A percentile compares a stretch with the other conserved stretches of the same genome.
phyloP scores from a whole-genome alignment of 495 filamentous ascomycete genomes.

The Corynascus novoguineensis region DNA sequence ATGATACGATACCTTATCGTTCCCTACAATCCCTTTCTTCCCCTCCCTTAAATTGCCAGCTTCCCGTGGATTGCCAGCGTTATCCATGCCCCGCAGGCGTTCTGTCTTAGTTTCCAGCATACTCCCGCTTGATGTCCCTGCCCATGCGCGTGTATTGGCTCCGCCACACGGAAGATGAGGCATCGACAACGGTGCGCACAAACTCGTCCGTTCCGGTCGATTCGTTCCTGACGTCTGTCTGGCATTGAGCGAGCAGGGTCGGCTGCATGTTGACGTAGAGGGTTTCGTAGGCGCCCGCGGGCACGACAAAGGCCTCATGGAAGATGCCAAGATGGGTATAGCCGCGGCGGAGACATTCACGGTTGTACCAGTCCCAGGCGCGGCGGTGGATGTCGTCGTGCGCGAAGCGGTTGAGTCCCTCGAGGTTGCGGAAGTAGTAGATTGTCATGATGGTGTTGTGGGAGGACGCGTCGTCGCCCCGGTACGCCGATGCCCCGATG shows the following conservation, averaged over 20 bases:
- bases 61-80: background rate
- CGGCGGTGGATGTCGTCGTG: slow-evolving; percentile 41
- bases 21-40: too few species aligned
- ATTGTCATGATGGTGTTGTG: slow-evolving; percentile 36
- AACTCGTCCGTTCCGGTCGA: slow-evolving; percentile 13
- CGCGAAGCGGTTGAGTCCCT: slow-evolving; percentile 48
- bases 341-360: background rate
- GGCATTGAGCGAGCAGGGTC: slow-evolving; percentile 7
- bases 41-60: too few species aligned
- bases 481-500: slow-evolving; percentile 22
- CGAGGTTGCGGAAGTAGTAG: slow-evolving; percentile 45
- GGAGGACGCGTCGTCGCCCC: slow-evolving; percentile 19
- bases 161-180: background rate
- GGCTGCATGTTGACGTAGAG: slow-evolving; percentile 25
- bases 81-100: background rate
- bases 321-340: slow-evolving; percentile 16
- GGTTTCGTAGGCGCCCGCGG: slow-evolving; percentile 16
- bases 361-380: slow-evolving; percentile 43
- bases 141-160: slow-evolving; percentile 15
- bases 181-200: slow-evolving; percentile 15
- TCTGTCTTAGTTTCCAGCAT: background rate
- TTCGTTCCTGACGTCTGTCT: slow-evolving; percentile 1
- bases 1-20: too few species aligned
- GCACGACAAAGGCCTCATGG: slow-evolving; percentile 20
- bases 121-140: background rate